Percentiles rank a stretch among this genome's conserved stretches.
phyloP scores from a whole-genome alignment of 345 rosid species.

The Syzygium jambos region DNA sequence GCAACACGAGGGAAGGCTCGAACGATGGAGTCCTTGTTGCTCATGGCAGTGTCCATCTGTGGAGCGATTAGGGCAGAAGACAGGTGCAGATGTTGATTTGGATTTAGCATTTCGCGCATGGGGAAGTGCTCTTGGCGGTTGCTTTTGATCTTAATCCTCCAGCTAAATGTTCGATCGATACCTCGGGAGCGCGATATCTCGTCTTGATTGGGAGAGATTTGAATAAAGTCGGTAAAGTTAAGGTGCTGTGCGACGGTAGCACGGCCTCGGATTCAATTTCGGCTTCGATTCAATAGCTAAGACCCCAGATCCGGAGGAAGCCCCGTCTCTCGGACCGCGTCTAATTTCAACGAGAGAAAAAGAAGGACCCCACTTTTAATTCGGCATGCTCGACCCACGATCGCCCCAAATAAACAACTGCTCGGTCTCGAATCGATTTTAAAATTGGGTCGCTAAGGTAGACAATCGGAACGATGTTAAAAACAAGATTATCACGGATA shows the following conservation, averaged over 20 bases:
- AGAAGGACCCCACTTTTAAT: background rate
- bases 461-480: background rate
- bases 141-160: background rate
- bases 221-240: background rate
- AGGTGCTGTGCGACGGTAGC: background rate
- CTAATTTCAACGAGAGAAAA: background rate
- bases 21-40: background rate
- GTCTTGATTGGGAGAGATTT: background rate
- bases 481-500: background rate
- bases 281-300: background rate
- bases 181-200: background rate
- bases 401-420: background rate
- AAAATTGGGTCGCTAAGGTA: background rate
- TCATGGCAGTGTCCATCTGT: background rate
- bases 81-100: background rate
- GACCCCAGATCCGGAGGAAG: background rate
- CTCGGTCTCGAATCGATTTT: background rate
- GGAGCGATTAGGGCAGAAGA: background rate
- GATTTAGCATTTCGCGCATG: background rate
- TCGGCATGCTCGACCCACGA: accelerated
- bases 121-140: background rate
- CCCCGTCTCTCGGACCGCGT: accelerated
- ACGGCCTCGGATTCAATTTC: background rate
- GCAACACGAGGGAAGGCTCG: background rate
- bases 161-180: background rate